Conservation (phyloP, 1,139 yeast genomes). For the Debaryomycetaceae sp. region DNA sequence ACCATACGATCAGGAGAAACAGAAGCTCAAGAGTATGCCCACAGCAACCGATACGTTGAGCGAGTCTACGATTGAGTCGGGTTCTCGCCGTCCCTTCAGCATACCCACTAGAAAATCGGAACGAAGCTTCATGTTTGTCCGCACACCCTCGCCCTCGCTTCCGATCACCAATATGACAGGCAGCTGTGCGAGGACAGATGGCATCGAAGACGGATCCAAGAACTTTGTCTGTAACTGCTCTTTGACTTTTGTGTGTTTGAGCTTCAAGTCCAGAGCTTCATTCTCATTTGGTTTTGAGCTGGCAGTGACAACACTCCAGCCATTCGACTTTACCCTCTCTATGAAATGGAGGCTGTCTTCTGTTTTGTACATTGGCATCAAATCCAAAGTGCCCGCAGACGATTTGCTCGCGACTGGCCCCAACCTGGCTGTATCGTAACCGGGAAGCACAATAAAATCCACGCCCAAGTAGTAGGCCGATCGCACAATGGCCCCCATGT, state of each 20-base stretch:
- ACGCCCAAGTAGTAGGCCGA: slow-evolving; percentile 83
- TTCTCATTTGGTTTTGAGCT: slow-evolving; percentile 31
- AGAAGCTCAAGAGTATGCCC: slow-evolving; percentile 56
- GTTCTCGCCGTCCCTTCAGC: slow-evolving; percentile 27
- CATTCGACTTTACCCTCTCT: slow-evolving; percentile 49
- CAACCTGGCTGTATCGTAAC: slow-evolving; percentile 67
- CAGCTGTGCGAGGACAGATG: slow-evolving; percentile 35
- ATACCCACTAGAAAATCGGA: slow-evolving; percentile 66
- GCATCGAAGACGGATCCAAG: slow-evolving; percentile 41
- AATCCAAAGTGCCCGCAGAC: slow-evolving; percentile 85
- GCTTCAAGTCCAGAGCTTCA: slow-evolving; percentile 17
- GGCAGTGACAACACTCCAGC: slow-evolving; percentile 77
- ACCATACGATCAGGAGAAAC: slow-evolving; percentile 1
- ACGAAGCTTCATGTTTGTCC: slow-evolving; percentile 58
- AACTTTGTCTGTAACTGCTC: slow-evolving; percentile 25
- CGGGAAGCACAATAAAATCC: slow-evolving; percentile 73
- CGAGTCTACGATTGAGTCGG: slow-evolving; percentile 60
- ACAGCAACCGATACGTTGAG: slow-evolving; percentile 89
- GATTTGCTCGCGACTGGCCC: slow-evolving; percentile 79
- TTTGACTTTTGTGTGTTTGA: slow-evolving; percentile 17
- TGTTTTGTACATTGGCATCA: slow-evolving; percentile 57
- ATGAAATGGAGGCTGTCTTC: slow-evolving; percentile 61
- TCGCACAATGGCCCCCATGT: slow-evolving; percentile 81
- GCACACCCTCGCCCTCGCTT: slow-evolving; percentile 79
- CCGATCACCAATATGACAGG: slow-evolving; percentile 79